Evolutionary conservation across 495 filamentous ascomycete genomes (phyloP), one percentile per base, ranked within the genome.

Genomic region (Trichocladium antarcticum): DNA sequence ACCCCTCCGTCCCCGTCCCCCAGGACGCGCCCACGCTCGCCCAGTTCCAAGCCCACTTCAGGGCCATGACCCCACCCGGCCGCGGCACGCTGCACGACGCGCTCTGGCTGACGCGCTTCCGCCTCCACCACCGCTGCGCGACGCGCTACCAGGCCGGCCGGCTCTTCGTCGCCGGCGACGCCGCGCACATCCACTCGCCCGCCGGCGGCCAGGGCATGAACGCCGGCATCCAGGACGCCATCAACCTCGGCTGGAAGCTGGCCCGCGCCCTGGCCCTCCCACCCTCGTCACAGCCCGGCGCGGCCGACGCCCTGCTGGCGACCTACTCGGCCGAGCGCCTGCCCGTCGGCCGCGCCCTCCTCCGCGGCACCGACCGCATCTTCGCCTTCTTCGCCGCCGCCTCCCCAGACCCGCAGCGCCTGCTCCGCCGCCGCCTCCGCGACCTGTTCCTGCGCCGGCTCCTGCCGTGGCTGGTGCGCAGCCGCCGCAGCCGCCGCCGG

Each of bases 181-280:
- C 78, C 5, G 76, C 75, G 3, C 79, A 83, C 51, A 76, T 74
- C 24, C 75, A 79, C 55, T 74, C 70, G 29, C 76, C 77, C 0
- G 71, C 68, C 0, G 77, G 74, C 0, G 78, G 73, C 1, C 77
- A 78, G 44, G 79, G 79, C 3, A 74, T 82, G 69, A 83, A 83
- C 53, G 74, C 74, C 0, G 77, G 79, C 0, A 74, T 81, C 21
- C 71, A 75, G 34, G 78, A 82, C 43, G 68, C 76, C 0, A 64
- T 79, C 31, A 80, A 81, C 43, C 66, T 82, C 0, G 74, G 70
- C 8, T 83, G 80, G 80, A 76, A 76, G 52, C 58, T 77, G 17
- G 65, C 58, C 1, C 44, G 59, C 7, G 67, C 64, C 5, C 47
- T 76, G 0, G 31, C 52, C 10, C 29, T 46, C 10, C 2, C 17